phyloP scores from a whole-genome alignment of 345 rosid genomes.

The Salix arbutifolia region DNA sequence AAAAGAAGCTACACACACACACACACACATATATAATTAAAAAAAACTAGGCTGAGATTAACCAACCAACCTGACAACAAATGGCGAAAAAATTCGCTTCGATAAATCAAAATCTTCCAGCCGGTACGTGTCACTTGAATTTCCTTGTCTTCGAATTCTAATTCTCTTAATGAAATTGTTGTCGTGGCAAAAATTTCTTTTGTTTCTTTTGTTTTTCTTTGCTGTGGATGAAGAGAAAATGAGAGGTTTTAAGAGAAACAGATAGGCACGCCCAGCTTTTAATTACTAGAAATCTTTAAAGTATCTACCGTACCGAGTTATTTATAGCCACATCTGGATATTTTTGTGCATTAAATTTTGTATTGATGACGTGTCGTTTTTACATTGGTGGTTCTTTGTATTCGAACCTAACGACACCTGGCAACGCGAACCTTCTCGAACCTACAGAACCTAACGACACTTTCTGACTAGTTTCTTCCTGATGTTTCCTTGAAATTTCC shows the following conservation, averaged over 20 bases:
- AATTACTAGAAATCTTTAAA: neutral
- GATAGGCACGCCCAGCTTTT: neutral
- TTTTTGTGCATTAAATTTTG: slow-evolving; percentile 14
- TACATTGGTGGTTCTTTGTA: neutral
- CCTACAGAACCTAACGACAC: neutral
- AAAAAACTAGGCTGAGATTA: neutral
- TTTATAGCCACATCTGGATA: slow-evolving; percentile 50
- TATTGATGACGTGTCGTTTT: slow-evolving; percentile 18
- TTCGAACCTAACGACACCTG: neutral
- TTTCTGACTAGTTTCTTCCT: neutral
- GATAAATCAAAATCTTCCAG: neutral
- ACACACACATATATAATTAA: no score
- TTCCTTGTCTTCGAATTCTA: neutral
- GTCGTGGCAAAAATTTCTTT: no score
- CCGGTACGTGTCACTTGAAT: neutral
- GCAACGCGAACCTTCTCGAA: slow-evolving; percentile 30
- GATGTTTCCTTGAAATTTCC: neutral
- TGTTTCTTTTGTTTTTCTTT: neutral
- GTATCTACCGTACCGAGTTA: neutral
- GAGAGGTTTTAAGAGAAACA: neutral
- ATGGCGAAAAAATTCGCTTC: neutral
- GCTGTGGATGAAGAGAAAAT: neutral
- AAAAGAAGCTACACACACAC: neutral
- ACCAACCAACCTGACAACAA: slow-evolving; percentile 3
- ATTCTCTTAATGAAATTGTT: neutral